Percentiles rank a stretch among this genome's conserved stretches.
phyloP scores from a whole-genome alignment of 257 asterid genomes.

The Verbena officinalis region DNA sequence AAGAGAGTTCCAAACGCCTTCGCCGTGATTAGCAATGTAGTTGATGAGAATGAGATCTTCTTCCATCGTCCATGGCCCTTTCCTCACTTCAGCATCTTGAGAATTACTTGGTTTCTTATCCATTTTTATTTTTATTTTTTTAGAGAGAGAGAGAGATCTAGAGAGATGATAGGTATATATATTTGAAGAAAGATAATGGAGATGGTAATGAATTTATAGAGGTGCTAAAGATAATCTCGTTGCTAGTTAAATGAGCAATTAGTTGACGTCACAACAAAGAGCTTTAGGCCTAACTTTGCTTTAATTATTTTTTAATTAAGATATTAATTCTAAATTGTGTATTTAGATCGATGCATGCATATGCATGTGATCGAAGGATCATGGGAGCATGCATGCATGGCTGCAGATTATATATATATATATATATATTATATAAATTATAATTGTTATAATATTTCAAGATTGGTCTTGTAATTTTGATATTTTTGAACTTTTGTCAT shows the following conservation, averaged over 20 bases:
- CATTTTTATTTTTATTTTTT: no score
- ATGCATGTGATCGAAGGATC: neutral
- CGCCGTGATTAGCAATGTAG: conserved; percentile 93
- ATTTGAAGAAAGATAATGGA: conserved; percentile 38
- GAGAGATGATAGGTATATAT: conserved; percentile 18
- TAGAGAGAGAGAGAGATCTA: conserved; percentile 8
- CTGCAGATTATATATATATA: no score
- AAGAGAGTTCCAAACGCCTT: conserved; percentile 95
- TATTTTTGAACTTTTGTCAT: no score
- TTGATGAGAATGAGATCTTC: conserved; percentile 94
- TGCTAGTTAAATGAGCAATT: conserved; percentile 30
- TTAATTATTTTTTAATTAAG: conserved; percentile 24
- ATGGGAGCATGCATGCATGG: conserved; percentile 11
- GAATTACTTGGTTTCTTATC: conserved; percentile 74
- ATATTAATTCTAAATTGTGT: conserved; percentile 10
- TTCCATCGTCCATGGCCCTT: conserved; percentile 99
- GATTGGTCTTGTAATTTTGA: no score
- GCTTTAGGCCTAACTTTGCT: conserved; percentile 56
- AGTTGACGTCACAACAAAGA: conserved; percentile 30
- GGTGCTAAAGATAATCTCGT: conserved; percentile 19
- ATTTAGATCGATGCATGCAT: neutral
- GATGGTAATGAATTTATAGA: conserved; percentile 70
- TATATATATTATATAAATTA: no score
- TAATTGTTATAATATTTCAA: no score
- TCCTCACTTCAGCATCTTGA: conserved; percentile 87